Evolutionary conservation across 306 rosid genomes (phyloP), one percentile per base, ranked within the genome.

Genomic region (Cucurbita moschata): DNA sequence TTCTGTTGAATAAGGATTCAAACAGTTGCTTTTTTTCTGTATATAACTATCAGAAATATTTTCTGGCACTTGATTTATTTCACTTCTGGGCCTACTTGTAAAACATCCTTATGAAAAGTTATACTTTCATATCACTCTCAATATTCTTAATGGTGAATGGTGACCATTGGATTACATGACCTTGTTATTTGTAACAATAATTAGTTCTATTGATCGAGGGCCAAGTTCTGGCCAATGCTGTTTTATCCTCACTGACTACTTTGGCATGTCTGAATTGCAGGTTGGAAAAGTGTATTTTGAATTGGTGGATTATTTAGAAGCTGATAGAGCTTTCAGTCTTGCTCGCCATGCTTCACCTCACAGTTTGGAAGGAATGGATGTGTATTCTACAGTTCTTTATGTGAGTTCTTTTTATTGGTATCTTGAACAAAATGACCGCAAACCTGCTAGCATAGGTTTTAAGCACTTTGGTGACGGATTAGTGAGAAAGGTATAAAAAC

Each of bases 301-400:
- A 82, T 83, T 91, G 91, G 90, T 95, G 51, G 92, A 95, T 77
- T 89, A 89, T 79, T 79, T 89, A 81, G 96, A 95, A 87, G 99
- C 99, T 70, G 97, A 86, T 69, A 85, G 82, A 65, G 96, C 88
- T 74, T 91, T 95, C 82, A 79, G 91, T 84, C 96, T 86, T 85
- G 91, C 97, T 69, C 92, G 85, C 44, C 88, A 81, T 71, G 87
- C 80, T 60, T 85, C 86, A 18, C 97, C 99, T 56, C 88, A 89
- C 82, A 86, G 89, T 83, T 83, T 95, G 78, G 97, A 95, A 83
- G 99, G 97, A 80, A 95, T 91, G 99, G 97, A 95, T 84, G 68
- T 88, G 62, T 91, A 91, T 81, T 95, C 99, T 39, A 95, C 99
- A 65, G 99, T 95, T 74, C 97, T 95, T 81, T 95, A 89, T 80